Base-by-base conservation (phyloP, 768 basidiomycete species). In the Vishniacozyma victoriae region DNA sequence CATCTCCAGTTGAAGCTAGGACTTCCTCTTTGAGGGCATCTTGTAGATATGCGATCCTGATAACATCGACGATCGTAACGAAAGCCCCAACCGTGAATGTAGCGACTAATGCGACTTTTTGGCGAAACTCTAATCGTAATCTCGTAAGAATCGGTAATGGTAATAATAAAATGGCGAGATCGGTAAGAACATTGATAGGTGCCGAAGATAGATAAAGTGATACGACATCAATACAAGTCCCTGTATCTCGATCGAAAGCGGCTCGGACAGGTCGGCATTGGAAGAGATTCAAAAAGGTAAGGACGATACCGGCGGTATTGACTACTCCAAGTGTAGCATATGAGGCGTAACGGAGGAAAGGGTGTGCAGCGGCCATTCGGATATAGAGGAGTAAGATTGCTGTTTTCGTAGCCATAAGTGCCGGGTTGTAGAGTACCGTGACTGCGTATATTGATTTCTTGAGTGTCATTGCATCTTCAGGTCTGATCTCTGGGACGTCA, bases 101-200 rank as follows among this genome's bases (percentile, higher is more conserved):
- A 3, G 54, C 55, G 13, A 71, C 58, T 25, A 71, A 48, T 5
- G 62, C 57, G 42, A 60, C 53, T 47, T 71, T 71, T 43, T 64
- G 58, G n/a, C 62, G 47, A 24, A 48, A 48, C 45, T 68, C 67
- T 62, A 71, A 67, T 5, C 67, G 60, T 6, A 71, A 54, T 15
- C 50, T 27, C 6, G 69, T 71, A 26, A 71, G 59, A 44, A 68
- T 67, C 5, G 69, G 69, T 33, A 71, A 51, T 5, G 69, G 69
- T 1, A 69, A 54, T 5, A 64, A 43, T 16, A 71, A 52, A 41
- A 71, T 67, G 3, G 69, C 64, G 12, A 64, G 51, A 45, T 71
- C 69, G 27, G 69, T 71, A 36, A 71, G 57, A 40, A 71, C 50
- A 48, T 64, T 69, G 57, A 71, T 62, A 3, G 69, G 69, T 18